Conservation (phyloP, 2,329 filamentous ascomycete genomes). For the Cladobotryum protrusum region DNA sequence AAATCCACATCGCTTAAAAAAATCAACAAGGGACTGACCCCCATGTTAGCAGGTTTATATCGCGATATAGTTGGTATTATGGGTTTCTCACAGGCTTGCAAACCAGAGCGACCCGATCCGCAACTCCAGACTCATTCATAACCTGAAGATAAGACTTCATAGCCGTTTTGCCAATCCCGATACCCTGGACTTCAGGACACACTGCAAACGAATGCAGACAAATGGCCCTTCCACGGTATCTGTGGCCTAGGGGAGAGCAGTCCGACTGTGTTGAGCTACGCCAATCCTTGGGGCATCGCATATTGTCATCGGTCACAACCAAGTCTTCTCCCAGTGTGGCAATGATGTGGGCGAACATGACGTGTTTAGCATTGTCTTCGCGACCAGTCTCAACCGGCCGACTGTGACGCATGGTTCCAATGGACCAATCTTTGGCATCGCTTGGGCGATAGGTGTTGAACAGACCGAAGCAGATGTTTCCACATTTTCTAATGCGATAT, state of each 20-base stretch:
- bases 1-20: constrained; percentile 74
- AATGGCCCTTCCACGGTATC: constrained; percentile 66
- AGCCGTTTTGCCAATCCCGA: constrained; percentile 66
- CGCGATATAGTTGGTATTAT: constrained; percentile 2
- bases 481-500: constrained; percentile 26
- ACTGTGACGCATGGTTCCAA: constrained; percentile 45
- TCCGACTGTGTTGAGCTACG: constrained; percentile 36
- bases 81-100: constrained; percentile 56
- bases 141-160: constrained; percentile 73
- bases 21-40: constrained; percentile 58
- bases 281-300: constrained; percentile 68
- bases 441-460: constrained; percentile 59
- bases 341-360: constrained; percentile 73
- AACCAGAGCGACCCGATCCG: constrained; percentile 68
- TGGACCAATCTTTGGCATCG: constrained; percentile 40
- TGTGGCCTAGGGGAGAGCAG: constrained; percentile 56
- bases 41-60: background rate
- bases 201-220: constrained; percentile 80
- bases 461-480: constrained; percentile 69
- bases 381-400: constrained; percentile 49
- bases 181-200: constrained; percentile 65
- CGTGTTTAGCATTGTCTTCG: constrained; percentile 30
- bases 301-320: constrained; percentile 67
- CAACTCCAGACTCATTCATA: constrained; percentile 63
- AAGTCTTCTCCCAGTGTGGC: constrained; percentile 61